These are phyloP conservation scores for Diaporthe capsici DNA, from an alignment of 2,329 filamentous ascomycete genomes.

Conservation along the genomic window DNA sequence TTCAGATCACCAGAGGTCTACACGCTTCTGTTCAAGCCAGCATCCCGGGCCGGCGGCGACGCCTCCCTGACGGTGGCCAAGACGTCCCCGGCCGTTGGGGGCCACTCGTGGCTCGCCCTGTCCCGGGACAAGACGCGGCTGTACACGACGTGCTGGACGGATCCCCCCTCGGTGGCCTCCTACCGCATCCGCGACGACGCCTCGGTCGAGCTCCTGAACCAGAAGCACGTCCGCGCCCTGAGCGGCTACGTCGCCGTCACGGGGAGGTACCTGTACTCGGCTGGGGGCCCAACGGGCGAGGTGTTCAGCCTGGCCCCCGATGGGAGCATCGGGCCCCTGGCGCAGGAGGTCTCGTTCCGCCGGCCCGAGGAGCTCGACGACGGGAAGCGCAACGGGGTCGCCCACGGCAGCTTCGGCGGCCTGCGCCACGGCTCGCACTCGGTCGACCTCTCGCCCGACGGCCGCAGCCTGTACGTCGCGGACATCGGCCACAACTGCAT, in stretches of 20 bases:
- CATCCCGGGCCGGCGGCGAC: neutral
- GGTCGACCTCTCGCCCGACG: constrained; percentile 42
- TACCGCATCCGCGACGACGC: constrained; percentile 37
- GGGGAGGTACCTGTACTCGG: constrained; percentile 38
- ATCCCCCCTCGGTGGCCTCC: constrained; percentile 40
- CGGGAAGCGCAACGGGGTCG: constrained; percentile 40
- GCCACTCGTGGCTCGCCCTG: constrained; percentile 44
- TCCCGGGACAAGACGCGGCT: constrained; percentile 40
- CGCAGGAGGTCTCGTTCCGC: constrained; percentile 42
- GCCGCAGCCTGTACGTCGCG: constrained; percentile 42
- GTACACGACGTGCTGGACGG: constrained; percentile 42
- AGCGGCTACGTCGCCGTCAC: constrained; percentile 40
- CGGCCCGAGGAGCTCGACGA: constrained; percentile 38
- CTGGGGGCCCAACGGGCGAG: constrained; percentile 40
- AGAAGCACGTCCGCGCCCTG: constrained; percentile 32
- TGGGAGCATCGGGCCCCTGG: constrained; percentile 39
- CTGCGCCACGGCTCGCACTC: constrained; percentile 43
- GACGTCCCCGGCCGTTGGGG: constrained; percentile 36
- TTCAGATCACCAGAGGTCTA: constrained; percentile 39
- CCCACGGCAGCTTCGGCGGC: constrained; percentile 43
- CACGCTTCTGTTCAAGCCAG: constrained; percentile 37
- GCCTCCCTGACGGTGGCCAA: constrained; percentile 35
- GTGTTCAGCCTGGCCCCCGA: constrained; percentile 35
- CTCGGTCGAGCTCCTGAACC: constrained; percentile 35
- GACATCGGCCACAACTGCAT: constrained; percentile 44